Conservation (phyloP, 2,329 filamentous ascomycete genomes). For the Zalaria sp. region DNA sequence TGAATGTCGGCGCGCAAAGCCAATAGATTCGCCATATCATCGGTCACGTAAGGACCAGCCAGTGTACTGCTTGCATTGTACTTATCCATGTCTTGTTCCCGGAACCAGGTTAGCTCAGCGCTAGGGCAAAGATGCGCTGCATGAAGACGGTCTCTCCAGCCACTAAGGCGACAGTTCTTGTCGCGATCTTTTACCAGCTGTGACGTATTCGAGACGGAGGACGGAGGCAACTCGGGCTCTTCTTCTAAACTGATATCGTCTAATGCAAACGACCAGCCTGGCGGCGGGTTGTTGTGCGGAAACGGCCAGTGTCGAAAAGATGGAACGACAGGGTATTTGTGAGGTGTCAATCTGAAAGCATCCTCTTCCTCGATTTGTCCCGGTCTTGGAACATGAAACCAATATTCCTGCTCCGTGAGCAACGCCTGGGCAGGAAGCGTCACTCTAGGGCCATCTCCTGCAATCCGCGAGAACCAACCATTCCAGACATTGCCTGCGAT, state of each 20-base stretch:
- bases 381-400: background rate
- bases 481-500: constrained; percentile 3
- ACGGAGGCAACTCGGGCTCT: background rate
- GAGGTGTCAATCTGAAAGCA: background rate
- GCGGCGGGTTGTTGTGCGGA: background rate
- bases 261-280: background rate
- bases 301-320: background rate
- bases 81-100: background rate
- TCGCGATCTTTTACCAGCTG: background rate
- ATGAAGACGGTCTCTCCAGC: background rate
- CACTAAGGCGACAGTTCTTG: background rate
- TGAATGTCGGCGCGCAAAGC: background rate
- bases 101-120: background rate
- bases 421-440: background rate
- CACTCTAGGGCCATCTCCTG: background rate
- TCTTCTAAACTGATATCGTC: no score
- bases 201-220: background rate
- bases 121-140: background rate
- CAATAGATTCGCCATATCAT: background rate
- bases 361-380: background rate
- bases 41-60: background rate
- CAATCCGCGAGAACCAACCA: constrained; percentile 1
- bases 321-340: constrained; percentile 1
- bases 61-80: background rate
- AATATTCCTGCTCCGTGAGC: constrained; percentile 1